These are phyloP conservation scores for Theileria parva DNA, from an alignment of 169 alveolate genomes.

Conservation along the genomic window DNA sequence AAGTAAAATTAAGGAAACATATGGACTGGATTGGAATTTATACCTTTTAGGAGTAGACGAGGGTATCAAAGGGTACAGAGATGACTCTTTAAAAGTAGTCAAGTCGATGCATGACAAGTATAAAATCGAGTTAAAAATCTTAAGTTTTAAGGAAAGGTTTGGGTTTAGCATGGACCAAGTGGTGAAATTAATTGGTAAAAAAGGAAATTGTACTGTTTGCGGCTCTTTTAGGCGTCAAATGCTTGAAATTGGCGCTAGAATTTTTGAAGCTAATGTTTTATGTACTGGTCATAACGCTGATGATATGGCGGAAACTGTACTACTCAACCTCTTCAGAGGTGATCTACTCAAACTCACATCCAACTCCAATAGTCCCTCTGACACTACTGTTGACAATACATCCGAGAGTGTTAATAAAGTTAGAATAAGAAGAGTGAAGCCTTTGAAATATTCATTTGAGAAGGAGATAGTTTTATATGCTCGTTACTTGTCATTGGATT, in stretches of 20 bases:
- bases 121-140: slow-evolving; percentile 85
- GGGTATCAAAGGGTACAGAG: slow-evolving; percentile 97
- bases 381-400: not conserved
- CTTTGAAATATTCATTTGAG: slow-evolving; percentile 92
- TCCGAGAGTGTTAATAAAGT: not conserved
- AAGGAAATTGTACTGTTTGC: slow-evolving; percentile 94
- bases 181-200: slow-evolving; percentile 88
- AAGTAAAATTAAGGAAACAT: slow-evolving; percentile 85
- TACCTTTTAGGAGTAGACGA: slow-evolving; percentile 94
- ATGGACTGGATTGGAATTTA: slow-evolving; percentile 88
- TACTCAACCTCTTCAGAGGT: slow-evolving; percentile 95
- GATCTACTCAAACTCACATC: slow-evolving; percentile 90
- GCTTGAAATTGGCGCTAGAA: slow-evolving; percentile 92
- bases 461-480: slow-evolving; percentile 98
- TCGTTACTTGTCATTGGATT: slow-evolving; percentile 88
- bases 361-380: not conserved
- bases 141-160: slow-evolving; percentile 87
- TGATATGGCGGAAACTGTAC: slow-evolving; percentile 96
- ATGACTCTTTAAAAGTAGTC: slow-evolving; percentile 93
- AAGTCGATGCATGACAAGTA: slow-evolving; percentile 80
- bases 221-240: slow-evolving; percentile 97
- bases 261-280: slow-evolving; percentile 88
- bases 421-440: slow-evolving; percentile 89
- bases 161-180: slow-evolving; percentile 97
- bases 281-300: slow-evolving; percentile 99